A percentile compares a stretch with the other conserved stretches of the same genome.
phyloP scores from a whole-genome alignment of 768 basidiomycete species.

The Xerocomellus chrysenteron region DNA sequence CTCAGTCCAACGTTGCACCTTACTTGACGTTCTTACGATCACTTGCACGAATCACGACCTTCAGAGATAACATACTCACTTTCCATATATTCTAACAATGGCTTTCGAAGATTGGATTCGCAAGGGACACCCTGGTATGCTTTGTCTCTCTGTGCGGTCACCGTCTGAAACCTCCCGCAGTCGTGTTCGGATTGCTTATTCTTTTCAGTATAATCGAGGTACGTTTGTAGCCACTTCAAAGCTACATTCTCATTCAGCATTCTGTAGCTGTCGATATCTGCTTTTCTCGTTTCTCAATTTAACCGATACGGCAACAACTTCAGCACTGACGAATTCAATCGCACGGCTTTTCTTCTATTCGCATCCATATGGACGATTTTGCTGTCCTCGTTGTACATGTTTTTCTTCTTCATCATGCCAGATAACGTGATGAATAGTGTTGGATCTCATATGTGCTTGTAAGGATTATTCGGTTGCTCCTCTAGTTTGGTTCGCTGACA shows the following conservation, averaged over 20 bases:
- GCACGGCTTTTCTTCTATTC: constrained; percentile 69
- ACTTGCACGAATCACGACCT: constrained; percentile 29
- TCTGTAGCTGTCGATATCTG: constrained; percentile 61
- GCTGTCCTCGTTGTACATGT: constrained; percentile 49
- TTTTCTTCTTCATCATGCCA: constrained; percentile 53
- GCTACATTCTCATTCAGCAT: background rate
- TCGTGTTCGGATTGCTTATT: constrained; percentile 49
- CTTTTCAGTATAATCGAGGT: constrained; percentile 71
- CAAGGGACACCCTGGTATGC: constrained; percentile 57
- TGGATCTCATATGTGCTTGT: constrained; percentile 64
- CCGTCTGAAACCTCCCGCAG: constrained; percentile 37
- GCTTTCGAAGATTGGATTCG: constrained; percentile 41
- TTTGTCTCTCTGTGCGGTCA: background rate
- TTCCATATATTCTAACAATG: constrained; percentile 28
- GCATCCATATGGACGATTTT: constrained; percentile 69
- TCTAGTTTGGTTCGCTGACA: constrained; percentile 3
- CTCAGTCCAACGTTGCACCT: constrained; percentile 5
- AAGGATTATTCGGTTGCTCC: constrained; percentile 23
- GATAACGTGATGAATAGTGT: constrained; percentile 57
- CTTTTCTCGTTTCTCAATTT: constrained; percentile 68
- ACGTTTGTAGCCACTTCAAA: constrained; percentile 4
- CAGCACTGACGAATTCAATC: constrained; percentile 50
- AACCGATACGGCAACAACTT: constrained; percentile 54
- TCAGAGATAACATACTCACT: constrained; percentile 15
- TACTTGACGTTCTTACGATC: constrained; percentile 16